phyloP scores from a whole-genome alignment of 495 filamentous ascomycete species.

The Aspergillus affinis region DNA sequence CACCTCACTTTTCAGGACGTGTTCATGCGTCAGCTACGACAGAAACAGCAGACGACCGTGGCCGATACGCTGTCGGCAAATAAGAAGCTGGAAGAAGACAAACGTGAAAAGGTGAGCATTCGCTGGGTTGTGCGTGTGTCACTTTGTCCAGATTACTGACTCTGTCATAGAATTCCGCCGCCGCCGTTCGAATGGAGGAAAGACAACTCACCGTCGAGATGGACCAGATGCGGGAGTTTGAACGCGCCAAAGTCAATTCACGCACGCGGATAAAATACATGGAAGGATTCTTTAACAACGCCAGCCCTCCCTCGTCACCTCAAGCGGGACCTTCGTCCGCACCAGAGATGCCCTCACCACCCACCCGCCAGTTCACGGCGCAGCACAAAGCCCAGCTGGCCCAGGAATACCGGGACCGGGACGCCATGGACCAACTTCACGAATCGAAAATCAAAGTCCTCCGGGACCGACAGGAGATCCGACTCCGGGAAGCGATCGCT shows the following conservation, averaged over 20 bases:
- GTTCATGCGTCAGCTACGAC: slow-evolving; percentile 31
- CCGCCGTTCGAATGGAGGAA: slow-evolving; percentile 65
- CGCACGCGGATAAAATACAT: slow-evolving; percentile 72
- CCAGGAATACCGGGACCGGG: slow-evolving; percentile 67
- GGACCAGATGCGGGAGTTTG: slow-evolving; percentile 57
- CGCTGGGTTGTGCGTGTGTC: slow-evolving; percentile 35
- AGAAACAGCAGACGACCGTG: slow-evolving; percentile 35
- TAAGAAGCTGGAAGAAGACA: slow-evolving; percentile 47
- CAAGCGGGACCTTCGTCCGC: slow-evolving; percentile 24
- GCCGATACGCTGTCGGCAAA: slow-evolving; percentile 29
- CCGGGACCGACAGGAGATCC: slow-evolving; percentile 70
- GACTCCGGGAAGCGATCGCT: slow-evolving; percentile 62
- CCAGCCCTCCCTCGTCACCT: slow-evolving; percentile 42
- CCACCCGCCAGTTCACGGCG: slow-evolving; percentile 33
- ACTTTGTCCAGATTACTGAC: slow-evolving; percentile 37
- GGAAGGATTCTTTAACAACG: slow-evolving; percentile 72
- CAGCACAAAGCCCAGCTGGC: slow-evolving; percentile 58
- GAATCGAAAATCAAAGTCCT: slow-evolving; percentile 76
- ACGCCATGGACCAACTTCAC: slow-evolving; percentile 70
- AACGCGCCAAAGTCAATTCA: slow-evolving; percentile 56
- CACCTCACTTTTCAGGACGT: slow-evolving; percentile 53
- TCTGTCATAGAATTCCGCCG: slow-evolving; percentile 42
- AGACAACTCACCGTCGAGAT: slow-evolving; percentile 73
- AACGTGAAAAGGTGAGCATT: slow-evolving; percentile 52
- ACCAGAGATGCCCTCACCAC: slow-evolving; percentile 15